phyloP scores from a whole-genome alignment of 306 rosid species.

The Senna tora region DNA sequence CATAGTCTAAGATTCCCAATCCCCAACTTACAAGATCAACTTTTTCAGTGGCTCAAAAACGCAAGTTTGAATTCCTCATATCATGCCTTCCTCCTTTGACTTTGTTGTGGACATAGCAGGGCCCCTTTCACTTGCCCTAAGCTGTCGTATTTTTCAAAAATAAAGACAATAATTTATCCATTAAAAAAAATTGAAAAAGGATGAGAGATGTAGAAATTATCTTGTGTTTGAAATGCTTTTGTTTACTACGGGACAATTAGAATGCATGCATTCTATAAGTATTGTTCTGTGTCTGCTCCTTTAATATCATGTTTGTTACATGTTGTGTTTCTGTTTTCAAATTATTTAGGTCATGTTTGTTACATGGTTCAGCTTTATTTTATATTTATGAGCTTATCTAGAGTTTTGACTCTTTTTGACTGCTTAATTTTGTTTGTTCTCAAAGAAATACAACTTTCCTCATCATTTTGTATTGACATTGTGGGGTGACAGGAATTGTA shows the following conservation, averaged over 20 bases:
- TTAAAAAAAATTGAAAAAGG: neutral
- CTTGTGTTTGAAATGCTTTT: neutral
- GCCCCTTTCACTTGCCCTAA: neutral
- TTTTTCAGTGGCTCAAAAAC: too few species aligned
- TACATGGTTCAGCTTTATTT: constrained; percentile 25
- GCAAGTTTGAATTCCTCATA: too few species aligned
- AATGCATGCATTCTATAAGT: neutral
- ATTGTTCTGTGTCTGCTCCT: neutral
- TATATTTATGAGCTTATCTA: constrained; percentile 22
- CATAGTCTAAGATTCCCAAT: neutral
- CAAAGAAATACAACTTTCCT: constrained; percentile 23
- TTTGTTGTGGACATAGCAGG: neutral
- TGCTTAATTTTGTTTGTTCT: constrained; percentile 17
- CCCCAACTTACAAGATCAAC: neutral
- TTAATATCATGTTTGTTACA: neutral
- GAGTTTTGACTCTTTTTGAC: constrained; percentile 27
- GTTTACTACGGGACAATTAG: neutral
- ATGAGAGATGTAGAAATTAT: neutral
- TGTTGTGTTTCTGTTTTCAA: neutral
- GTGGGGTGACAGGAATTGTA: constrained; percentile 60
- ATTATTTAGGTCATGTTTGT: neutral
- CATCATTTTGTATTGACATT: constrained; percentile 39
- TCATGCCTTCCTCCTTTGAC: constrained; percentile 1
- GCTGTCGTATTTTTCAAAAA: neutral
- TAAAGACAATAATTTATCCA: neutral